Conservation (phyloP, 805 yeast genomes). For the Metschnikowia reukaufii region DNA sequence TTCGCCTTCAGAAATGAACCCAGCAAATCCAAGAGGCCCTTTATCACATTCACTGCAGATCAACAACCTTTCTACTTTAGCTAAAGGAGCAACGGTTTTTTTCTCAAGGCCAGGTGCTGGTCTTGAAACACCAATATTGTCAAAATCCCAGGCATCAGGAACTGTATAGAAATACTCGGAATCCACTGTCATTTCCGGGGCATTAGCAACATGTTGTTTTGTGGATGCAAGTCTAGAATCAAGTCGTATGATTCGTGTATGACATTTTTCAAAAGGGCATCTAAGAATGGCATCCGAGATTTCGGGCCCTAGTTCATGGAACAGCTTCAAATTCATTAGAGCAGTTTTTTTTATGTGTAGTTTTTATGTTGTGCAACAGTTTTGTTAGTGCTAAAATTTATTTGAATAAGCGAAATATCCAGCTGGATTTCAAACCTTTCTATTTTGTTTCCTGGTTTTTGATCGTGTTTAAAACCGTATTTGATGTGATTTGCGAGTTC, state of each 20-base stretch:
- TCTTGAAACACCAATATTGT: conserved; percentile 73
- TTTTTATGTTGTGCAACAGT: no score
- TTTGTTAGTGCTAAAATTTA: no score
- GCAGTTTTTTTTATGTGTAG: no score
- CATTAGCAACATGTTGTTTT: conserved; percentile 18
- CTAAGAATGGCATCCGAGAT: conserved; percentile 16
- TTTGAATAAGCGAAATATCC: no score
- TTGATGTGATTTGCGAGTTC: no score
- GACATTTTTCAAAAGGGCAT: conserved; percentile 29
- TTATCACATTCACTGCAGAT: conserved; percentile 76
- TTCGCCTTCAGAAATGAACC: conserved; percentile 26
- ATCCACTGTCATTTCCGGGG: conserved; percentile 32
- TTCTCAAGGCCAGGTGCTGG: conserved; percentile 29
- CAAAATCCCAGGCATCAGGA: conserved; percentile 73
- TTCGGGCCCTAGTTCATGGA: conserved; percentile 7
- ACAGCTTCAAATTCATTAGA: conserved; percentile 6
- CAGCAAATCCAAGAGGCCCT: conserved; percentile 77
- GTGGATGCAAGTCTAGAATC: conserved; percentile 11
- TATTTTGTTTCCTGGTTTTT: no score
- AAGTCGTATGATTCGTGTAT: conserved; percentile 27
- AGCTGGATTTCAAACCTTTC: no score
- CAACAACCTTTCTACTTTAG: conserved; percentile 51
- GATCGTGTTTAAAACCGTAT: no score
- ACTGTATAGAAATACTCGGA: conserved; percentile 40
- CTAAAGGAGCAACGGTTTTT: conserved; percentile 17